A percentile compares a stretch with the other conserved stretches of the same genome.
Evolutionary conservation across 2,329 filamentous ascomycete species (phyloP).

Genomic region (Escovopsis weberi): DNA sequence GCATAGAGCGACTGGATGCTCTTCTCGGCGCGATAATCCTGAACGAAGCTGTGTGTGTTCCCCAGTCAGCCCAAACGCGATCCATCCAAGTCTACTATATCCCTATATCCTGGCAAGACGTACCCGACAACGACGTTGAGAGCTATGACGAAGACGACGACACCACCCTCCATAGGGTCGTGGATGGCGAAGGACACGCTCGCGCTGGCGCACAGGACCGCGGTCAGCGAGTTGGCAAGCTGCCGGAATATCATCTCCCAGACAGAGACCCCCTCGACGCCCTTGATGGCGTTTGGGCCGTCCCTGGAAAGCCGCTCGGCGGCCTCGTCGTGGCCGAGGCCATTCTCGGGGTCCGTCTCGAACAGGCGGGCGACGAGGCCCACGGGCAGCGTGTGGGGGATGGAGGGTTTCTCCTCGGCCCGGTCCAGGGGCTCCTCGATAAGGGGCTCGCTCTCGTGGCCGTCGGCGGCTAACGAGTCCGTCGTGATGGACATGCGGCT

Average conservation of each 20-base stretch:
- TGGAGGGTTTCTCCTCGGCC: conserved; percentile 21
- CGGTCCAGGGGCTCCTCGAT: conserved; percentile 23
- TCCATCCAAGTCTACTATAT: too few species aligned
- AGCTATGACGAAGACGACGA: conserved; percentile 48
- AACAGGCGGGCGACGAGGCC: conserved; percentile 21
- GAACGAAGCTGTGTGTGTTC: conserved; percentile 32
- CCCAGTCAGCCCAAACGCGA: too few species aligned
- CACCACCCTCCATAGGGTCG: conserved; percentile 49
- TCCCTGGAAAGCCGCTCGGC: conserved; percentile 48
- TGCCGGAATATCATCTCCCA: conserved; percentile 66
- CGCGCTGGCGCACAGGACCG: conserved; percentile 63
- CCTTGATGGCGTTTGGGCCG: conserved; percentile 58
- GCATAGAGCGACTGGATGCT: conserved; percentile 47
- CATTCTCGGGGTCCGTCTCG: conserved; percentile 36
- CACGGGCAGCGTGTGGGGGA: conserved; percentile 22
- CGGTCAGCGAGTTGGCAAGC: conserved; percentile 62
- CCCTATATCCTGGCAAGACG: conserved; percentile 18
- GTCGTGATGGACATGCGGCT: too few species aligned
- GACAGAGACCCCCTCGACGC: conserved; percentile 55
- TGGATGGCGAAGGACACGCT: conserved; percentile 50
- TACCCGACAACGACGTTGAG: conserved; percentile 55
- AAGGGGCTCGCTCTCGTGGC: conserved; percentile 25
- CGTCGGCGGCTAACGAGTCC: conserved; percentile 21
- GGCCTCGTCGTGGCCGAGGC: conserved; percentile 48
- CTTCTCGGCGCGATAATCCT: conserved; percentile 47